These are phyloP conservation scores for Pseudevernia furfuracea DNA, from an alignment of 495 filamentous ascomycete species.

Conservation along the genomic window DNA sequence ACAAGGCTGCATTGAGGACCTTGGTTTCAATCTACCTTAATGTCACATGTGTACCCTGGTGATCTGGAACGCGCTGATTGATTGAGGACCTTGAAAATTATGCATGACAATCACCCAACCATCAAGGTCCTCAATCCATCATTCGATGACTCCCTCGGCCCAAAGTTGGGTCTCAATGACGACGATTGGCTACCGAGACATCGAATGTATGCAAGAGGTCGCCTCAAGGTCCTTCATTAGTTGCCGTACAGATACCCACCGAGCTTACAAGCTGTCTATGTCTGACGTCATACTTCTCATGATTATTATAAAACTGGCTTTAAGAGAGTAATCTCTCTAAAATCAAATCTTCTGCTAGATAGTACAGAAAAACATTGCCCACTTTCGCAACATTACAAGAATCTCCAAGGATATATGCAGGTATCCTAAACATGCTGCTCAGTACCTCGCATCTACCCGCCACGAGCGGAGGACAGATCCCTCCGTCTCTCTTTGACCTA, in stretches of 20 bases:
- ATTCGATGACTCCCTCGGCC: not conserved
- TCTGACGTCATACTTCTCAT: not conserved
- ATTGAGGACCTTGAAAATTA: not conserved
- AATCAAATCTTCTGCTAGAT: not conserved
- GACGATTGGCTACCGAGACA: no score
- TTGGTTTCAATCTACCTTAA: not conserved
- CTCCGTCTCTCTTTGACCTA: slow-evolving; percentile 18
- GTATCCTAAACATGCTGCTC: not conserved
- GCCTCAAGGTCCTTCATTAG: not conserved
- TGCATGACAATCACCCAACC: not conserved
- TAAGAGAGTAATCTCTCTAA: not conserved
- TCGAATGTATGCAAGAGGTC: not conserved
- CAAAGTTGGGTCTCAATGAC: not conserved
- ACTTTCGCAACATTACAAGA: not conserved
- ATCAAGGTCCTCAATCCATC: not conserved
- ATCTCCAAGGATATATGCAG: not conserved
- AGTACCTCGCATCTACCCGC: not conserved
- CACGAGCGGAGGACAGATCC: not conserved
- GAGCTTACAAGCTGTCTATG: not conserved
- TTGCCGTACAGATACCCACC: not conserved
- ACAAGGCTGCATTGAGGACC: not conserved
- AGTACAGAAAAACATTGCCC: not conserved
- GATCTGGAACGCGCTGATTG: not conserved
- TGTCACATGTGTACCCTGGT: no score
- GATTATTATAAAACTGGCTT: not conserved